Evolutionary conservation across 2,329 filamentous ascomycete genomes (phyloP), one percentile per base, ranked within the genome.

Genomic region (Fusarium ambrosium): DNA sequence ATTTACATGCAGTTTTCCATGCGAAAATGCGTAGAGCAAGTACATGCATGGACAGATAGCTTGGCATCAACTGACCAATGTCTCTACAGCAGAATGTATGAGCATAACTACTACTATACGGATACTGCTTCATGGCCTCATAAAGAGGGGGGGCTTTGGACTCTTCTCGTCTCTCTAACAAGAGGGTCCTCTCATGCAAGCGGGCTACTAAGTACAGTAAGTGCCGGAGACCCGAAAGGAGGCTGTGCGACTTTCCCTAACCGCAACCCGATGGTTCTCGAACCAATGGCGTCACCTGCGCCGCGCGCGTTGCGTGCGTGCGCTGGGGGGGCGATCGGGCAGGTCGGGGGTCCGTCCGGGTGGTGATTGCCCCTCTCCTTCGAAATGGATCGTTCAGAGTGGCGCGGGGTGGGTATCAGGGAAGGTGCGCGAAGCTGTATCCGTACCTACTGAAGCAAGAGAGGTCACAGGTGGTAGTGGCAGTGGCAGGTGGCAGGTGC

Each of bases 351-450:
- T 41, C 48, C 18, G 48, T 41, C 48, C 18, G 48, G 48, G 51
- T 60, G 55, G 16, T 55, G 63, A 66, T 64, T 75, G 72, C 72
- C 72, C 72, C 72, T 74, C 72, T 74, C 72, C 53, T 63, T 63
- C 22, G 55, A 58, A 34, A 34, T 34, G 32, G 32, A 66, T 64
- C 27, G 32, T 41, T 29, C 16, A 41, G 48, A 51, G 72, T 74
- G 72, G 72, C 72, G 62, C 66, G 45, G 32, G 39, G 60, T 53
- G 61, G 61, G 41, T 53, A 71, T 62, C 60, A 51, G 48, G 64
- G 64, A 70, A 68, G 60, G 53, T 37, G 53, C 53, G 53, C 53
- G 45, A 68, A 24, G 45, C 36, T 66, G 72, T 69, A 72, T 34
- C 32, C 32, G 32, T 34, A 34, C 29, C 29, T 29, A 29, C 29